Conservation (phyloP, 768 basidiomycete genomes). For the Daedaleopsis nitida region DNA sequence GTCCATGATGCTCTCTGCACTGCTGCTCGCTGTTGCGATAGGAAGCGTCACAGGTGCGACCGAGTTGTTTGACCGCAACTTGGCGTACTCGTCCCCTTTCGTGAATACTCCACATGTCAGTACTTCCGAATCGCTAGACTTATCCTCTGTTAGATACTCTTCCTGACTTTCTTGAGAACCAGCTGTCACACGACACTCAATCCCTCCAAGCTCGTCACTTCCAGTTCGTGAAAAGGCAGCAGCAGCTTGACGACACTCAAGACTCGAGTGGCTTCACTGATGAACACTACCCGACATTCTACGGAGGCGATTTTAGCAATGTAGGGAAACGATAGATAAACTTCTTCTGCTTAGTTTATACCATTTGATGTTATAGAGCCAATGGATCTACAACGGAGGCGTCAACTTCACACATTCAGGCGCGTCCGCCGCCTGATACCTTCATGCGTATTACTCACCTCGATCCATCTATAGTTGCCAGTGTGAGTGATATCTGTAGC, state of each 20-base stretch:
- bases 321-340: conserved; percentile 28
- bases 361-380: conserved; percentile 33
- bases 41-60: conserved; percentile 16
- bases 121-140: neutral
- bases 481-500: conserved; percentile 35
- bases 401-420: conserved; percentile 52
- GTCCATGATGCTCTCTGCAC: conserved; percentile 6
- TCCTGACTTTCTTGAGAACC: neutral
- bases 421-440: conserved; percentile 7
- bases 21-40: conserved; percentile 10
- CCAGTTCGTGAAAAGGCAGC: conserved; percentile 31
- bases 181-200: conserved; percentile 44
- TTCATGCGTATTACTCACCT: neutral
- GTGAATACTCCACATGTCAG: conserved; percentile 11
- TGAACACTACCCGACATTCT: conserved; percentile 52
- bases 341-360: neutral
- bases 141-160: too few species aligned
- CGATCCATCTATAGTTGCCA: conserved; percentile 39
- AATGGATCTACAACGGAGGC: conserved; percentile 51
- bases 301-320: conserved; percentile 50
- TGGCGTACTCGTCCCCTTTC: conserved; percentile 18
- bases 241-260: conserved; percentile 33
- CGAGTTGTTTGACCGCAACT: conserved; percentile 18
- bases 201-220: conserved; percentile 39
- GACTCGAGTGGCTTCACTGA: conserved; percentile 42